Evolutionary conservation across 768 basidiomycete species (phyloP), one percentile per base, ranked within the genome.

Genomic region (Rhodotorula graminis): DNA sequence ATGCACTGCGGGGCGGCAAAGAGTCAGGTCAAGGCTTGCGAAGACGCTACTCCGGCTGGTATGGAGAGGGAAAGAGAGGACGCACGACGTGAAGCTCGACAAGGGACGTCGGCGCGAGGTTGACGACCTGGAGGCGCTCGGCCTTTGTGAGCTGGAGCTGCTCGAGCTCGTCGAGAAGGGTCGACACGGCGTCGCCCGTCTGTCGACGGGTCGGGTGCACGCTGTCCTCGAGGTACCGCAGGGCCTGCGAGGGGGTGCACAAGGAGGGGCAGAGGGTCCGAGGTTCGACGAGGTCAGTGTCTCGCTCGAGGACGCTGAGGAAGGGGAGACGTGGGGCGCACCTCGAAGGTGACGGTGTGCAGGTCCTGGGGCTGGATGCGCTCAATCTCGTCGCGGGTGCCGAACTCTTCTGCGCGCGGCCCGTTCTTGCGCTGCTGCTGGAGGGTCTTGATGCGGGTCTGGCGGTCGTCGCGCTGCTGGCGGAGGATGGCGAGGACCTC

Each of bases 91-190:
- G 94, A 37, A 96, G 86, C 80, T 93, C 91, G 37, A 95, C 91
- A 0, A 88, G 84, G 60, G 87, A 85, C 14, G 87, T 88, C 3
- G 94, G 94, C 1, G 88, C 89, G 11, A 95, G 84, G 78, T 97
- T 96, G n/a, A 92, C 88, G 49, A 96, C 85, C 78, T 94, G 92
- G 7, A 96, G 84, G 78, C 93, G 93, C 84, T 97, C 94, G 6
- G 90, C 87, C 77, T 94, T 96, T 2, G 93, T 94, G 72, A 97
- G 83, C 47, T 86, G 84, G 73, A 87, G 90, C 29, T 86, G 82
- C 4, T 86, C 85, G 18, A 97, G 86, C 52, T 83, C 83, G 68
- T 87, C 85, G 27, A 90, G 86, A 21, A 96, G 87, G 67, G 83
- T 83, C 1, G 86, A 81, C 67, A 95, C 86, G 21, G 87, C 85